Conservation (phyloP, 345 rosid species). For the Alliaria petiolata region DNA sequence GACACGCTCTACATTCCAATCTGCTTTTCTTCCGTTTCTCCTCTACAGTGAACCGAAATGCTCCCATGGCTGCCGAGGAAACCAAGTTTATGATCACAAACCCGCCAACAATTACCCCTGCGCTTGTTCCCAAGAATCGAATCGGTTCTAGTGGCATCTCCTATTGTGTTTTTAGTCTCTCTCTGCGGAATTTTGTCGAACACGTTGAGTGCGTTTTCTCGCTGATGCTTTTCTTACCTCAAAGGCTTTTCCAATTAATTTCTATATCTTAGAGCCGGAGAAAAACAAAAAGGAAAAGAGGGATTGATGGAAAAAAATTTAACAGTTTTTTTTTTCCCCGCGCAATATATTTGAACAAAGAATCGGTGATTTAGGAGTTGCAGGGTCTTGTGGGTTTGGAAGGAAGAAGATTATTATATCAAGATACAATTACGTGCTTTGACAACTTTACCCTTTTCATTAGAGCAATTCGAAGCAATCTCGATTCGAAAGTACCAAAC, state of each 20-base stretch:
- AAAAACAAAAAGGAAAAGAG: neutral
- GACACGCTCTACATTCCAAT: slow-evolving; percentile 51
- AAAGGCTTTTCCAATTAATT: neutral
- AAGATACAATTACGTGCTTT: neutral
- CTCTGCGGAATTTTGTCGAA: slow-evolving; percentile 40
- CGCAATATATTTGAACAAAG: neutral
- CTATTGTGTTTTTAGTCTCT: slow-evolving; percentile 17
- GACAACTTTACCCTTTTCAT: neutral
- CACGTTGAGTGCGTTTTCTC: slow-evolving; percentile 22
- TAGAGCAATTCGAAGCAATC: neutral
- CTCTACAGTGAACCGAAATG: slow-evolving; percentile 37
- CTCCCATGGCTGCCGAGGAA: slow-evolving; percentile 40
- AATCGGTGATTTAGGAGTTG: neutral
- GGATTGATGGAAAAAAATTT: neutral
- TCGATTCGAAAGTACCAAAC: neutral
- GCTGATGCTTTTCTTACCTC: neutral
- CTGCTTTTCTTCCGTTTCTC: slow-evolving; percentile 49
- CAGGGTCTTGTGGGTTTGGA: neutral
- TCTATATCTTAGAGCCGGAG: neutral
- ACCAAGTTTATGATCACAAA: slow-evolving; percentile 38
- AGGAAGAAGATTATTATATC: slow-evolving; percentile 6
- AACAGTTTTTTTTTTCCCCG: neutral
- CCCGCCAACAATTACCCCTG: slow-evolving; percentile 45
- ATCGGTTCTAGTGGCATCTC: slow-evolving; percentile 54
- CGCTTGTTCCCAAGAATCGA: slow-evolving; percentile 26